Conservation (phyloP, 1,284 basidiomycete genomes). For the Malassezia arunalokei region DNA sequence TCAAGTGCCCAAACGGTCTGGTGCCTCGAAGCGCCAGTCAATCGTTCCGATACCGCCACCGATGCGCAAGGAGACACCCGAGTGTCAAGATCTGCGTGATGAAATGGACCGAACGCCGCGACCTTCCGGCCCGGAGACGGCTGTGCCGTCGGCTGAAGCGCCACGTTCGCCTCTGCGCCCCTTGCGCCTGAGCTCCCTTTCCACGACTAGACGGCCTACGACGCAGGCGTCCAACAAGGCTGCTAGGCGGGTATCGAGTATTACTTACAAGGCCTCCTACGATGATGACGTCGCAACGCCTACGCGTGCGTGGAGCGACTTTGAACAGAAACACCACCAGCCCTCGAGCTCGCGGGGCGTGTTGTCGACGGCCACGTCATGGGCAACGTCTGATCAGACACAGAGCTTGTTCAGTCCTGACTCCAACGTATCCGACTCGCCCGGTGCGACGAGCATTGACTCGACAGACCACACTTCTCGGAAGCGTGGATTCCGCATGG, state of each 20-base stretch:
- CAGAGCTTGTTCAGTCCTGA: slow-evolving; percentile 9
- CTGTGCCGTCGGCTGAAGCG: neutral
- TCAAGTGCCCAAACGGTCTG: neutral
- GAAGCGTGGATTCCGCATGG: neutral
- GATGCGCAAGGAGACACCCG: too few relatives aligned
- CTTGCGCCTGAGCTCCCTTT: slow-evolving; percentile 3
- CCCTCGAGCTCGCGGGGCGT: neutral
- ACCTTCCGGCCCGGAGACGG: neutral
- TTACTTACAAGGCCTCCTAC: slow-evolving; percentile 5
- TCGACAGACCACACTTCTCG: slow-evolving; percentile 4
- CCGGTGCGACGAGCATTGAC: slow-evolving; percentile 11
- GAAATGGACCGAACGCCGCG: neutral
- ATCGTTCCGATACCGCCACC: too few relatives aligned
- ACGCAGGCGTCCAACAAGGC: neutral
- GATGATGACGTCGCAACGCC: neutral
- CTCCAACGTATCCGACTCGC: slow-evolving; percentile 6
- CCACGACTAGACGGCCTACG: neutral
- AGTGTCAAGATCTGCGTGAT: too few relatives aligned
- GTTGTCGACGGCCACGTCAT: slow-evolving; percentile 9
- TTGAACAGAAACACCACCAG: neutral
- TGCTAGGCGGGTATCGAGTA: slow-evolving; percentile 3
- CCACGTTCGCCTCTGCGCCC: neutral
- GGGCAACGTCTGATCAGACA: slow-evolving; percentile 10
- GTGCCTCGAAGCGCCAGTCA: neutral
- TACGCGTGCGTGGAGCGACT: neutral